These are phyloP conservation scores for Cyclotella distinguenda DNA, from an alignment of 108 stramenopile species.

Conservation along the genomic window DNA sequence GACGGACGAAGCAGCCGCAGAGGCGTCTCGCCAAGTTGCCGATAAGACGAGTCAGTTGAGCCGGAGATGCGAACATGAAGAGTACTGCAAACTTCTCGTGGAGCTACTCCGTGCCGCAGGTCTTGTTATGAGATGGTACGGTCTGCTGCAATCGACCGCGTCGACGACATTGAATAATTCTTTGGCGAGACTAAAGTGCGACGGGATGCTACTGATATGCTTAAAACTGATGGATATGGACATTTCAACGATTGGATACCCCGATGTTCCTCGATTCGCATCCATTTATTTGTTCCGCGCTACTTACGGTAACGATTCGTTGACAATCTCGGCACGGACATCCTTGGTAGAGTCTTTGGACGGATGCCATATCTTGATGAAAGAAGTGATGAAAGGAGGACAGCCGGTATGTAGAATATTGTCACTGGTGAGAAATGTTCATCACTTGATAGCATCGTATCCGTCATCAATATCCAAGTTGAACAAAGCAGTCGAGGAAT, in stretches of 20 bases:
- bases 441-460: constrained; percentile 54
- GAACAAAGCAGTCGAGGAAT: constrained; percentile 32
- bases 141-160: constrained; percentile 23
- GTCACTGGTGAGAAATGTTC: constrained; percentile 60
- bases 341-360: constrained; percentile 46
- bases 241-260: background rate
- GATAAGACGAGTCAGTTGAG: background rate
- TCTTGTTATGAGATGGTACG: constrained; percentile 38
- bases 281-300: constrained; percentile 68
- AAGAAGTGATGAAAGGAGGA: constrained; percentile 31
- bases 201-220: constrained; percentile 31
- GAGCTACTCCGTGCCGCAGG: constrained; percentile 32
- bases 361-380: constrained; percentile 38
- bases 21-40: constrained; percentile 20
- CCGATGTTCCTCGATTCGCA: constrained; percentile 54
- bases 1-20: constrained; percentile 25
- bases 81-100: constrained; percentile 13
- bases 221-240: constrained; percentile 21
- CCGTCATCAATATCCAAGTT: constrained; percentile 42
- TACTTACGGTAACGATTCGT: constrained; percentile 54
- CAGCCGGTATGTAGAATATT: constrained; percentile 45
- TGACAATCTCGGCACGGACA: constrained; percentile 21
- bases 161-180: constrained; percentile 31
- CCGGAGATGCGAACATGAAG: background rate
- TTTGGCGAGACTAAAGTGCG: constrained; percentile 26